Evolutionary conservation across 1,284 basidiomycete genomes (phyloP).

Genomic region (Bothia castanella): DNA sequence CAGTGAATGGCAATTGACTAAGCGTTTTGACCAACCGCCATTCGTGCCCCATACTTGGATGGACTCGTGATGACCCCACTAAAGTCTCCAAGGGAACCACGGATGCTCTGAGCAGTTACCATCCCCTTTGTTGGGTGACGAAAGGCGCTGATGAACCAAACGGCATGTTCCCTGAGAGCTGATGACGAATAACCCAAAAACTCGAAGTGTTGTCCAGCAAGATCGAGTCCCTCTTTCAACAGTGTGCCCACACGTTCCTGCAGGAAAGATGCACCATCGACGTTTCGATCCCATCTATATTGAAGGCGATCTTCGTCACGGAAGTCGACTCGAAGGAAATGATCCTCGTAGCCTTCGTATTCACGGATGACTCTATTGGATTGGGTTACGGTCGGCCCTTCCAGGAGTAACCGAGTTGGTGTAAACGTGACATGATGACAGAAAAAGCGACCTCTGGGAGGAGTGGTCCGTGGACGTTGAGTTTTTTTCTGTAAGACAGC

Average conservation of each 20-base stretch:
- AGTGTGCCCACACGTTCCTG: conserved; percentile 57
- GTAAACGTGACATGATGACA: conserved; percentile 69
- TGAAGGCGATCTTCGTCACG: conserved; percentile 70
- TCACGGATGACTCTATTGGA: conserved; percentile 63
- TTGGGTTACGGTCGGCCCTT: conserved; percentile 68
- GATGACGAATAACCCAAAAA: conserved; percentile 76
- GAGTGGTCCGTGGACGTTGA: conserved; percentile 15
- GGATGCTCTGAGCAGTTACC: conserved; percentile 55
- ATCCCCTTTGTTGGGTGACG: conserved; percentile 38
- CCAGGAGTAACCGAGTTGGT: conserved; percentile 64
- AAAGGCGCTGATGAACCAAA: conserved; percentile 75
- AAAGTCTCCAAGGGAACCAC: conserved; percentile 64
- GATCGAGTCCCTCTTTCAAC: conserved; percentile 60
- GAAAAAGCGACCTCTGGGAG: conserved; percentile 37
- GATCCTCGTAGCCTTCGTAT: conserved; percentile 53
- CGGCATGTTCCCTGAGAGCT: conserved; percentile 64
- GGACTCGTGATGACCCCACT: conserved; percentile 52
- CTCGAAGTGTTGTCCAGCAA: conserved; percentile 66
- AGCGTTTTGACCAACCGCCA: conserved; percentile 42
- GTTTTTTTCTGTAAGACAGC: conserved; percentile 33
- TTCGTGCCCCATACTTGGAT: conserved; percentile 74
- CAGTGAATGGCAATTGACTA: background rate
- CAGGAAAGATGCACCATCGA: conserved; percentile 57
- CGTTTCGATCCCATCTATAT: conserved; percentile 62
- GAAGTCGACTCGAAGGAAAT: conserved; percentile 75